Percentiles rank a stretch among this genome's conserved stretches.
Evolutionary conservation across 1,284 basidiomycete species (phyloP).

Genomic region (Cutaneotrichosporon curvatum): DNA sequence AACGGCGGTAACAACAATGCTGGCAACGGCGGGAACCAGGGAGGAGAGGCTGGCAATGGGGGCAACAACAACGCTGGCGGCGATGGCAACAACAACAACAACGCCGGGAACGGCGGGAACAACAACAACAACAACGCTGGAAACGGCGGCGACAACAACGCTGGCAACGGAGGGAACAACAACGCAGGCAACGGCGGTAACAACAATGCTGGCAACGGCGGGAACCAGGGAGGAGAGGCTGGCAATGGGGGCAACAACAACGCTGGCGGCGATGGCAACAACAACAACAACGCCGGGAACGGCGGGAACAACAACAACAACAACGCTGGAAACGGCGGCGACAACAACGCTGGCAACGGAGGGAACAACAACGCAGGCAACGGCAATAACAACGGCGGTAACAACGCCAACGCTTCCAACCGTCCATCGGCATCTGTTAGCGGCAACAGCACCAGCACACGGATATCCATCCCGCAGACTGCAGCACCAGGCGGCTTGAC

Average conservation of each 20-base stretch:
- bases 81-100: too few relatives aligned
- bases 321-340: not conserved
- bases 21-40: not conserved
- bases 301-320: conserved; percentile 2
- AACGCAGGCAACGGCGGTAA: not conserved
- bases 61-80: not conserved
- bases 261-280: not conserved
- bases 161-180: not conserved
- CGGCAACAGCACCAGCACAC: conserved; percentile 12
- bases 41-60: not conserved
- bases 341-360: conserved; percentile 1
- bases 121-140: not conserved
- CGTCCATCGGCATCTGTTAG: not conserved
- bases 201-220: not conserved
- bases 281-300: not conserved
- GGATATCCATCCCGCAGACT: conserved; percentile 39
- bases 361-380: not conserved
- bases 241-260: conserved; percentile 5
- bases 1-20: not conserved
- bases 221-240: not conserved
- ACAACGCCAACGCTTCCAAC: conserved; percentile 1
- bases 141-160: conserved; percentile 1
- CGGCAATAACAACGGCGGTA: not conserved
- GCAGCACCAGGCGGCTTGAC: conserved; percentile 43
- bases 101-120: not conserved